These are phyloP conservation scores for Fusarium sp. DNA, from an alignment of 2,329 filamentous ascomycete genomes.

Conservation along the genomic window DNA sequence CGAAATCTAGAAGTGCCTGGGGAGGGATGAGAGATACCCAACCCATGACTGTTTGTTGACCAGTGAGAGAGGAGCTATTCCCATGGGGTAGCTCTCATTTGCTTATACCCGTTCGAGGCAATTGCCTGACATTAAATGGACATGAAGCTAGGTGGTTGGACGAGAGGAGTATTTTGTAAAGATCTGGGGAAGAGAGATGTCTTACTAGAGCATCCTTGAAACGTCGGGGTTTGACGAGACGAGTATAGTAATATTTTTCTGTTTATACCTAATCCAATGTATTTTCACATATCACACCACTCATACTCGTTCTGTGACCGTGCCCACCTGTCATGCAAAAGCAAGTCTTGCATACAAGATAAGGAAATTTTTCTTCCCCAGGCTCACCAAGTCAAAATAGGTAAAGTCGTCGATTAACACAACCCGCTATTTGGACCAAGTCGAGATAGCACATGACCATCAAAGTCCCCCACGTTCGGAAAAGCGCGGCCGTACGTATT, in stretches of 20 bases:
- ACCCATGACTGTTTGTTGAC: not conserved
- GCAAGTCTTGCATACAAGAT: conserved; percentile 4
- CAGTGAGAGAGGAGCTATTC: conserved; percentile 13
- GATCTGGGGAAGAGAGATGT: conserved; percentile 4
- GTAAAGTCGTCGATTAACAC: conserved; percentile 15
- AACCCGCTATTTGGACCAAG: conserved; percentile 6
- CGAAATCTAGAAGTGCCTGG: not conserved
- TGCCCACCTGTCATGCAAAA: not conserved
- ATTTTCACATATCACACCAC: not conserved
- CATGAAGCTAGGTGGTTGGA: not conserved
- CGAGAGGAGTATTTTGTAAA: not conserved
- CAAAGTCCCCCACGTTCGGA: conserved; percentile 39
- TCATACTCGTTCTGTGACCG: not conserved
- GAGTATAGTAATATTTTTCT: not conserved
- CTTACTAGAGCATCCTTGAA: not conserved
- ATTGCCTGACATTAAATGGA: conserved; percentile 16
- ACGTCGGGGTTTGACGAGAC: not conserved
- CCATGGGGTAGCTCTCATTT: conserved; percentile 20
- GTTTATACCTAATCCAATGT: conserved; percentile 2
- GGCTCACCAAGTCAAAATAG: conserved; percentile 18
- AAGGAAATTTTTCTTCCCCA: conserved; percentile 23
- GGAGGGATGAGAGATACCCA: not conserved
- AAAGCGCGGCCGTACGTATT: conserved; percentile 39
- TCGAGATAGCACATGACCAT: conserved; percentile 36
- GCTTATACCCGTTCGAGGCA: conserved; percentile 31